Conservation (phyloP, 331 rosid genomes). For the Stylosanthes scabra region DNA sequence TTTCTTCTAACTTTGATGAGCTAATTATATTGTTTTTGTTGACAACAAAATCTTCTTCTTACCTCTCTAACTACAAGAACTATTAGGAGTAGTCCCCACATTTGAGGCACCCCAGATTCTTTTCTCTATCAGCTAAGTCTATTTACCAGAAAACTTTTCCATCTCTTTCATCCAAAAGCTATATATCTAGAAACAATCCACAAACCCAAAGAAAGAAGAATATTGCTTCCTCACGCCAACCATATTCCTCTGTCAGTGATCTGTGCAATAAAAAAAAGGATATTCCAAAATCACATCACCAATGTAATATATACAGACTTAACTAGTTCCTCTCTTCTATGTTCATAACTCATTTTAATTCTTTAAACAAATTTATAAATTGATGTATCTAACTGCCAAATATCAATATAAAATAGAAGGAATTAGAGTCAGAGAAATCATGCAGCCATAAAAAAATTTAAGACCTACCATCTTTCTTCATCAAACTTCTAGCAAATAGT, state of each 20-base stretch:
- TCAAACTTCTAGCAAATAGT: conserved; percentile 79
- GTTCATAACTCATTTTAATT: too few species aligned
- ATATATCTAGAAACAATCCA: conserved; percentile 53
- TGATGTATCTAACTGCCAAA: too few species aligned
- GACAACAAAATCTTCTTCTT: conserved; percentile 59
- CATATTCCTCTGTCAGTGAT: conserved; percentile 58
- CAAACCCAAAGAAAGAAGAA: conserved; percentile 44
- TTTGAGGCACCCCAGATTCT: conserved; percentile 31
- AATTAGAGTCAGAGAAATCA: not conserved
- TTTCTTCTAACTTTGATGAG: conserved; percentile 47
- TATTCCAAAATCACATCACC: conserved; percentile 24
- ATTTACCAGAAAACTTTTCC: conserved; percentile 47
- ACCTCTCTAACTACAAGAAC: conserved; percentile 47
- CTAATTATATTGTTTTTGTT: conserved; percentile 51
- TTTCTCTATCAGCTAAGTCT: conserved; percentile 44
- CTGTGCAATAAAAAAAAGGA: conserved; percentile 50
- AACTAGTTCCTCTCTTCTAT: not conserved
- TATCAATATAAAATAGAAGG: too few species aligned
- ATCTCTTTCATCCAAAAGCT: conserved; percentile 45
- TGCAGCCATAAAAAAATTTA: not conserved
- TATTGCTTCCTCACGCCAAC: conserved; percentile 41
- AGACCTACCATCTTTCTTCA: conserved; percentile 90
- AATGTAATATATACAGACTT: conserved; percentile 1
- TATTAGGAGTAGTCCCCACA: conserved; percentile 43
- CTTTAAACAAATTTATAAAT: too few species aligned